Conservation (phyloP, 805 yeast species). For the Sugiyamaella chiloensis region DNA sequence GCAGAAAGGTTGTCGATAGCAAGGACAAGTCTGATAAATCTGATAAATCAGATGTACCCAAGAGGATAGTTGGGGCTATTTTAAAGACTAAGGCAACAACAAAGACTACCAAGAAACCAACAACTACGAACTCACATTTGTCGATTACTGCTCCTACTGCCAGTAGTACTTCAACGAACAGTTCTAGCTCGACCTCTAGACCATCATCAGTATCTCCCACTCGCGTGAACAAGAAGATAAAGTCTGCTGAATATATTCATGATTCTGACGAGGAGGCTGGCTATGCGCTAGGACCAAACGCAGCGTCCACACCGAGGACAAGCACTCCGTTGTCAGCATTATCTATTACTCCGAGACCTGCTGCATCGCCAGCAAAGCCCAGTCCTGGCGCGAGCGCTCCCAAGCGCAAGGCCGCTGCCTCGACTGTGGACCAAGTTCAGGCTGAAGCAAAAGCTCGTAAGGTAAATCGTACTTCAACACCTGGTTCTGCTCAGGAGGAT, state of each 20-base stretch:
- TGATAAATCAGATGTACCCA: neutral
- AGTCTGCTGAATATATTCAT: conserved; percentile 15
- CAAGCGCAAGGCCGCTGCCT: conserved; percentile 12
- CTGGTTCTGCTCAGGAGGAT: conserved; percentile 29
- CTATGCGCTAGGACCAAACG: conserved; percentile 2
- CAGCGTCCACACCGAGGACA: conserved; percentile 8
- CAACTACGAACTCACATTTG: neutral
- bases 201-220: conserved; percentile 10
- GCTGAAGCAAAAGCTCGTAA: conserved; percentile 5
- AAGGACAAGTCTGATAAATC: neutral
- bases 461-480: conserved; percentile 9
- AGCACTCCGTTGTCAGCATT: conserved; percentile 9
- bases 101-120: neutral
- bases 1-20: neutral
- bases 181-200: conserved; percentile 1
- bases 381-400: conserved; percentile 11
- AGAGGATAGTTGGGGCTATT: conserved; percentile 13
- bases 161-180: neutral
- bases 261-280: conserved; percentile 13
- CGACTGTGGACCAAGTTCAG: conserved; percentile 7
- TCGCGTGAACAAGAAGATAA: conserved; percentile 12
- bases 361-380: conserved; percentile 7
- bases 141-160: conserved; percentile 4
- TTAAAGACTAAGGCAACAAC: conserved; percentile 9
- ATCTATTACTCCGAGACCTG: conserved; percentile 13